Evolutionary conservation across 805 yeast species (phyloP).

Genomic region (Saturnispora silvae): DNA sequence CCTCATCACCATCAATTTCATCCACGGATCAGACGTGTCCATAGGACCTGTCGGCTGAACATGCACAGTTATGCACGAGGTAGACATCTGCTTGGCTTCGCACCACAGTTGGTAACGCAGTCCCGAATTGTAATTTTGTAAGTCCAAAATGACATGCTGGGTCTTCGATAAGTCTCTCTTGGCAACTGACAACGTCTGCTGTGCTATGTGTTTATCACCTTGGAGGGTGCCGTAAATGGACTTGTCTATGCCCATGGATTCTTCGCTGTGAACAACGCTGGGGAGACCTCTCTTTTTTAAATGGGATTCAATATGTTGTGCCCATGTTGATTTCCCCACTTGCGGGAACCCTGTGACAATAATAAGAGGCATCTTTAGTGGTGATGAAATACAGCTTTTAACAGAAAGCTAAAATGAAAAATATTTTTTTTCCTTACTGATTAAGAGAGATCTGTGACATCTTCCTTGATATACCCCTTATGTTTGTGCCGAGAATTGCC

Average conservation of each 20-base stretch:
- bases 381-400: background rate
- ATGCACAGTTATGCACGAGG: slow-evolving; percentile 77
- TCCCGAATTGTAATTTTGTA: slow-evolving; percentile 86
- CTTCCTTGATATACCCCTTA: too few species aligned
- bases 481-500: slow-evolving; percentile 59
- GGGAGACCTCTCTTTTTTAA: slow-evolving; percentile 46
- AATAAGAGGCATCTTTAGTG: slow-evolving; percentile 62
- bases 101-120: slow-evolving; percentile 89
- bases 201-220: slow-evolving; percentile 73
- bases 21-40: slow-evolving; percentile 39
- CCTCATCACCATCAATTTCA: slow-evolving; percentile 64
- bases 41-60: slow-evolving; percentile 39
- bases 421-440: background rate
- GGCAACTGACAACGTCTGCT: slow-evolving; percentile 79
- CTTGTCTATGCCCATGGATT: slow-evolving; percentile 60
- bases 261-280: slow-evolving; percentile 69
- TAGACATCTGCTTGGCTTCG: slow-evolving; percentile 76
- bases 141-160: slow-evolving; percentile 74
- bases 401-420: background rate
- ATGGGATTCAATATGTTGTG: slow-evolving; percentile 43
- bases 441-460: too few species aligned
- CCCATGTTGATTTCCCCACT: slow-evolving; percentile 74
- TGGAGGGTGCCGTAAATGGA: slow-evolving; percentile 58
- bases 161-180: slow-evolving; percentile 63
- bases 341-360: slow-evolving; percentile 79